phyloP scores from a whole-genome alignment of 225 moss, liverwort and hornwort genomes.

The Pseudisothecium myosuroides region DNA sequence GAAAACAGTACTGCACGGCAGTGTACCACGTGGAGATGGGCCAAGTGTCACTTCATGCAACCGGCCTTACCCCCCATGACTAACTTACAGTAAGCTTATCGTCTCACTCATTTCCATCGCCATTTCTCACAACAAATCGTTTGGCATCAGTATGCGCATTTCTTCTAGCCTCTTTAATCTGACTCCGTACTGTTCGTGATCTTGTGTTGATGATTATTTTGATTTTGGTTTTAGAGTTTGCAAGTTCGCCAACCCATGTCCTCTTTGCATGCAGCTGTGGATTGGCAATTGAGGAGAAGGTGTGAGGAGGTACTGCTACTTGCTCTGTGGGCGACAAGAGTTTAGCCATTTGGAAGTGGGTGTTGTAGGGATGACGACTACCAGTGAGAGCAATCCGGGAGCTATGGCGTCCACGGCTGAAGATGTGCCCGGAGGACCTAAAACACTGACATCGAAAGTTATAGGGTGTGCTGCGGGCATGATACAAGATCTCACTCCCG shows the following conservation, averaged over 20 bases:
- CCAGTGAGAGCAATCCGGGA: slow-evolving; percentile 17
- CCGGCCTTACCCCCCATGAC: background rate
- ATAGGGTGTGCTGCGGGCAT: slow-evolving; percentile 22
- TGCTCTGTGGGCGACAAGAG: background rate
- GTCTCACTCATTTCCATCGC: background rate
- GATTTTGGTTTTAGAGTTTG: background rate
- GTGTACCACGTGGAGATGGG: background rate
- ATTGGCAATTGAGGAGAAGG: background rate
- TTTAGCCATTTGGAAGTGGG: background rate
- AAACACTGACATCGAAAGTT: slow-evolving; percentile 32
- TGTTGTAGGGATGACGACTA: slow-evolving; percentile 3
- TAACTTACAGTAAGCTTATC: background rate
- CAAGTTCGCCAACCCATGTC: background rate
- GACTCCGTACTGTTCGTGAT: background rate
- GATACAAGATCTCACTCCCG: slow-evolving; percentile 39
- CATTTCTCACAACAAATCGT: background rate
- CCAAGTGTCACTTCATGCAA: slow-evolving; percentile 15
- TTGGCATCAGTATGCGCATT: background rate
- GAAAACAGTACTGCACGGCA: background rate
- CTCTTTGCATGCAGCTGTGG: background rate
- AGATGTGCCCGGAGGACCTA: slow-evolving; percentile 45
- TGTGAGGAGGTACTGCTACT: background rate
- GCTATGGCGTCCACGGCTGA: slow-evolving; percentile 22
- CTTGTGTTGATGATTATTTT: background rate
- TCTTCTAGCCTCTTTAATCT: background rate